Base-by-base conservation (phyloP, 148 eudicot species). In the Salicornia ramosissima region DNA sequence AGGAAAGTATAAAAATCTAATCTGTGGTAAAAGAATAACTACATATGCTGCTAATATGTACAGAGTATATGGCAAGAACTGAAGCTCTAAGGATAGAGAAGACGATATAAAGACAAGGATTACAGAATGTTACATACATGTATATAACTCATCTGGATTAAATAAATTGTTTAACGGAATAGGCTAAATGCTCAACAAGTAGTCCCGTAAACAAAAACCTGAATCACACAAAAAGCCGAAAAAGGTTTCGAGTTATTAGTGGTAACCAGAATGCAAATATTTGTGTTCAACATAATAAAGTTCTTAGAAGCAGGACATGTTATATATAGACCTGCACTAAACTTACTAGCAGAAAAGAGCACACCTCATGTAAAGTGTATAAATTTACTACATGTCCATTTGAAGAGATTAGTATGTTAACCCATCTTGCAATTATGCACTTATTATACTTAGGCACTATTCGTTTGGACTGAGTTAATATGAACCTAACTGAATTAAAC, bases 121-220 rank as follows among this genome's bases (percentile, higher is more conserved):
- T 11, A 29, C 61, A 74, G 25, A 28, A 39, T 19, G 12, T 29
- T 8, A 74, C 71, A 33, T 40, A 68, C 63, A 59, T 69, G 31
- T 31, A 40, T 33, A 13, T 47, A 52, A 12, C 21, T 62, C 77
- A 68, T 74, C 61, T 67, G 50, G 46, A 24, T 45, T 30, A 26
- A n/a, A 12, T 19, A 46, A 33, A 51, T 59, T 43, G 65, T 45
- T 57, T 53, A 61, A 43, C 18, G 73, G 29, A 57, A 15, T 16
- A 10, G 28, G 2, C 14, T 24, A 34, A 28, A n/a, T 61, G 31
- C 70, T 55, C 57, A 59, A 45, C 30, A 12, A 39, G 15, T 57
- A 29, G 47, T 57, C 59, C 77, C 49, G 71, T 26, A 24, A 49
- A 15, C 16, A 33, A 8, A 36, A 36, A 3, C 40, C 40, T 36